Evolutionary conservation across 2,329 filamentous ascomycete genomes (phyloP).

Genomic region (Elsinoe batatas): DNA sequence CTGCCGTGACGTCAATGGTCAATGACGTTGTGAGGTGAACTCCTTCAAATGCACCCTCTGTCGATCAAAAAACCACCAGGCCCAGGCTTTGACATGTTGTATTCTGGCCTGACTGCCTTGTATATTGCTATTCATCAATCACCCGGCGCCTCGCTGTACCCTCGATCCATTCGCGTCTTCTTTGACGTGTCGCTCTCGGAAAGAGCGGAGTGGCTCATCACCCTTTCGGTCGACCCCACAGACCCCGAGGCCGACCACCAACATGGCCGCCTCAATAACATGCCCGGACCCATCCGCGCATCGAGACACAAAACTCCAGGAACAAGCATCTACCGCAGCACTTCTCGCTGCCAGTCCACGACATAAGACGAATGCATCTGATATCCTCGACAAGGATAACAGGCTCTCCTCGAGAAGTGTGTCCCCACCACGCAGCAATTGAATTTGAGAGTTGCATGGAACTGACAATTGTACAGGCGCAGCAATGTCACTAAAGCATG

Average conservation of each 20-base stretch:
- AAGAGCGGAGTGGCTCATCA: not conserved
- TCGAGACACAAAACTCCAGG: slow-evolving; percentile 33
- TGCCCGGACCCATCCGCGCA: slow-evolving; percentile 38
- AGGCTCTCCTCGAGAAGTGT: slow-evolving; percentile 49
- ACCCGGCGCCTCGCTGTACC: not conserved
- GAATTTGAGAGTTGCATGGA: not conserved
- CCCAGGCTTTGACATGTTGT: not conserved
- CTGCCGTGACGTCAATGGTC: slow-evolving; percentile 8
- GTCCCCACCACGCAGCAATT: slow-evolving; percentile 18
- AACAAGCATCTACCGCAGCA: slow-evolving; percentile 51
- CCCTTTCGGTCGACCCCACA: not conserved
- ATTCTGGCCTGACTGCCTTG: not conserved
- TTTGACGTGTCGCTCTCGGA: not conserved
- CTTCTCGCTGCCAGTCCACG: slow-evolving; percentile 43
- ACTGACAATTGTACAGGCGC: slow-evolving; percentile 38
- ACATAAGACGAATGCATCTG: slow-evolving; percentile 14
- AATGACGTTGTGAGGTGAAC: slow-evolving; percentile 1
- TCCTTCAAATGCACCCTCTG: not conserved
- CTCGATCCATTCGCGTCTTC: not conserved
- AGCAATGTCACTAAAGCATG: slow-evolving; percentile 58
- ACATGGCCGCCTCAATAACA: slow-evolving; percentile 13
- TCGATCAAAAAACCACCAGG: slow-evolving; percentile 6
- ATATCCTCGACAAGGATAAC: slow-evolving; percentile 41
- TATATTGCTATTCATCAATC: not conserved
- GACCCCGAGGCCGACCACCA: not conserved